Base-by-base conservation (phyloP, 257 asterid genomes). In the Jacaranda copaia region DNA sequence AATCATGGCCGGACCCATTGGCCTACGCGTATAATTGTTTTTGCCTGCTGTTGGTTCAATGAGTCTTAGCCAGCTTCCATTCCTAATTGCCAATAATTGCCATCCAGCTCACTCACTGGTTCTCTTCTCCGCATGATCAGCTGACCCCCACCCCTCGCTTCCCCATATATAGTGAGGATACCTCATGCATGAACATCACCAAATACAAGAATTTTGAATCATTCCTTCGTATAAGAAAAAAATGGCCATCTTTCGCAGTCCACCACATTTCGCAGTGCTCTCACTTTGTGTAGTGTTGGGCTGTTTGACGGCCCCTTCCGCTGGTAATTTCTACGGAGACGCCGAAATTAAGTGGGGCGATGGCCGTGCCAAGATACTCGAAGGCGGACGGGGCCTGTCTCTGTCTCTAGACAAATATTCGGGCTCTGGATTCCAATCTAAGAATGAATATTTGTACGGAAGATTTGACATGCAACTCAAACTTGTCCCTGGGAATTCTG, bases 341-440 rank as follows among this genome's bases (percentile, higher is more conserved):
- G 32, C 32, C 32, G 32, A 25, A 25, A 25, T 25, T 25, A 25
- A 25, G 32, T 25, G 32, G 32, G 32, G 32, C 32, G 32, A 25
- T 25, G 32, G 32, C 18, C 57, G 57, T 52, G 57, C 57, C 1
- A 52, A 13, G 57, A 13, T 52, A 12, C 5, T 18, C 16, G 57
- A 52, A 12, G 57, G 57, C 3, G 57, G 57, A 16, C 57, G 57
- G 6, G 32, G 32, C 32, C 32, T 25, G 32, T 25, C 32, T 25
- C 32, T 25, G 32, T 25, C 32, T 25, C 32, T 25, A 25, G 32
- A 25, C 32, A 1, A 25, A 25, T 25, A 25, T 25, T 25, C 80
- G 4, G 80, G 80, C 1, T 75, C 80, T 15, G 80, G 80, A 2
- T 75, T 75, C 56, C 66, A 75, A 51, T 75, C 80, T 20, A 63